These are phyloP conservation scores for Candida tunisiensis DNA, from an alignment of 1,139 yeast species.

Conservation along the genomic window DNA sequence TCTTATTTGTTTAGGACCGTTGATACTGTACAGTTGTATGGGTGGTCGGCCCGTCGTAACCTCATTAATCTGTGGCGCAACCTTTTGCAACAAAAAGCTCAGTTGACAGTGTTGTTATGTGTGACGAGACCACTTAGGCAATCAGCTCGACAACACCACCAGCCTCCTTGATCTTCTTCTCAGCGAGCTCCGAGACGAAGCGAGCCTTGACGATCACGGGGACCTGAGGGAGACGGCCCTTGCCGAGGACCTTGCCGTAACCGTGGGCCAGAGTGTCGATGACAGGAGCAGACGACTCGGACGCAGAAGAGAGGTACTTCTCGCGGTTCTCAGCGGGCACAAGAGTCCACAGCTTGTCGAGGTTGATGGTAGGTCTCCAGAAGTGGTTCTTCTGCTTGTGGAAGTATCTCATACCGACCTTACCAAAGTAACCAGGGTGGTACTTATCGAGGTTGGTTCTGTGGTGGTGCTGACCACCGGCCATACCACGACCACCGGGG, in stretches of 20 bases:
- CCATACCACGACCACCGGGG: conserved; percentile 99
- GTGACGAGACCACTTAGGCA: conserved; percentile 49
- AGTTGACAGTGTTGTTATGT: too few relatives aligned
- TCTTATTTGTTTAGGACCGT: too few relatives aligned
- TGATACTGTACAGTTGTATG: too few relatives aligned
- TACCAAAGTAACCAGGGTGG: conserved; percentile 99
- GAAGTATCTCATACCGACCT: conserved; percentile 99
- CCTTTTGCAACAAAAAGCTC: too few relatives aligned
- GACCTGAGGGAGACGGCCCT: conserved; percentile 95
- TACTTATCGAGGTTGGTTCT: conserved; percentile 91
- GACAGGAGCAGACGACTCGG: conserved; percentile 92
- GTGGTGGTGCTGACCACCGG: conserved; percentile 99
- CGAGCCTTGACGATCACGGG: conserved; percentile 99
- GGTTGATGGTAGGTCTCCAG: conserved; percentile 98
- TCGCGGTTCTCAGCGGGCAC: conserved; percentile 92
- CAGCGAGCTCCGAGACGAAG: conserved; percentile 98
- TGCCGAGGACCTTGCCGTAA: conserved; percentile 99
- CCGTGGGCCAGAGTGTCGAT: conserved; percentile 99
- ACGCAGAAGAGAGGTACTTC: conserved; percentile 74
- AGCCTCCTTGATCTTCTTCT: conserved; percentile 98
- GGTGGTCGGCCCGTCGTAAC: too few relatives aligned
- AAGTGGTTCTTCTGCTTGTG: conserved; percentile 91
- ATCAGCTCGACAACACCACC: conserved; percentile 99
- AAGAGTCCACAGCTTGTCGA: conserved; percentile 98
- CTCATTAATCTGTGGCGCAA: too few relatives aligned